A percentile compares a stretch with the other conserved stretches of the same genome.
Evolutionary conservation across 1,284 basidiomycete species (phyloP).

Genomic region (Neotropicomus parvogracilis): DNA sequence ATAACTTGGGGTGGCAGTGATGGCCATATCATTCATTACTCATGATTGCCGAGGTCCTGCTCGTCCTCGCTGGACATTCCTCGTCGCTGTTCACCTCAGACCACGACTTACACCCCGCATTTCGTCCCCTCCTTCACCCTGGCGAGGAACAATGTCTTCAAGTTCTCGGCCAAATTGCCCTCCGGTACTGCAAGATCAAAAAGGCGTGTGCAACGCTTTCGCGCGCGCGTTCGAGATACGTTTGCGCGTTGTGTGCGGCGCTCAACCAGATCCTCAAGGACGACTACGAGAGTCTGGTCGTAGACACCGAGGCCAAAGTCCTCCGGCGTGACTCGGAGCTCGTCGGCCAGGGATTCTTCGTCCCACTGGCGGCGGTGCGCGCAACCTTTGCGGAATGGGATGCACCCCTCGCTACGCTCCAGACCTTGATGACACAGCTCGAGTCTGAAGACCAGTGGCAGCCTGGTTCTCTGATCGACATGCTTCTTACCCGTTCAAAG

Average conservation of each 20-base stretch:
- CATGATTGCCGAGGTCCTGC: conserved; percentile 83
- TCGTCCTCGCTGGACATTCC: conserved; percentile 78
- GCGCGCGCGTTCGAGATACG: conserved; percentile 66
- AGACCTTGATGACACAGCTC: conserved; percentile 58
- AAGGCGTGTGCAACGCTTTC: conserved; percentile 48
- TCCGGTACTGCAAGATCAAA: conserved; percentile 69
- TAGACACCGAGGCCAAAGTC: conserved; percentile 77
- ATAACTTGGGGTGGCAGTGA: conserved; percentile 20
- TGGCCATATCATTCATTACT: too few relatives aligned
- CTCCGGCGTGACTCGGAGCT: conserved; percentile 66
- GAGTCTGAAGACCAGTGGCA: conserved; percentile 54
- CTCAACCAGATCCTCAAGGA: conserved; percentile 68
- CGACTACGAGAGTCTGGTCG: conserved; percentile 78
- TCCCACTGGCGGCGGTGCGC: conserved; percentile 76
- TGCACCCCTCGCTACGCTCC: conserved; percentile 69
- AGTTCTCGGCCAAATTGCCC: conserved; percentile 67
- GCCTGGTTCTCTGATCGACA: conserved; percentile 75
- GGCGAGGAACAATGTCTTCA: conserved; percentile 81
- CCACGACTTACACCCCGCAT: conserved; percentile 58
- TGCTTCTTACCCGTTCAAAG: conserved; percentile 63
- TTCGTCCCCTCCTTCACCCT: conserved; percentile 74
- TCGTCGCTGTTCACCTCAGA: conserved; percentile 73
- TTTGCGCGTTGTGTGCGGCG: conserved; percentile 71
- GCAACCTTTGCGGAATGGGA: conserved; percentile 84
- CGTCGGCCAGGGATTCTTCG: conserved; percentile 72